phyloP scores from a whole-genome alignment of 2,329 filamentous ascomycete species.

The Blumeria hordei region DNA sequence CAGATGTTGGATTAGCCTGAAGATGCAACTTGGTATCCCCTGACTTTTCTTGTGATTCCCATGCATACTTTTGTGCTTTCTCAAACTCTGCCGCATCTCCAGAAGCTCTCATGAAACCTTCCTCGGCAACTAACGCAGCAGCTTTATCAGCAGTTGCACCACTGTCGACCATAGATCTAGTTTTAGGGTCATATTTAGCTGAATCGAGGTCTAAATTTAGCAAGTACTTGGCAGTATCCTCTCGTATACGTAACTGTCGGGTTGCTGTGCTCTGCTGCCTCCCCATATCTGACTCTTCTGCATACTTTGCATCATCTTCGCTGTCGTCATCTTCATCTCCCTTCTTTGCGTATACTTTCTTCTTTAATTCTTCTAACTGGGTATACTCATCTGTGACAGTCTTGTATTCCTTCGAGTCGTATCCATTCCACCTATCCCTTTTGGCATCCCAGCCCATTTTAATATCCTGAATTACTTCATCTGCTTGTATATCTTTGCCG shows the following conservation, averaged over 20 bases:
- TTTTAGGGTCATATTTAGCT: slow-evolving; percentile 94
- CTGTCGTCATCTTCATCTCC: slow-evolving; percentile 25
- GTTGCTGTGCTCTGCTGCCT: slow-evolving; percentile 79
- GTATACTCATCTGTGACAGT: slow-evolving; percentile 77
- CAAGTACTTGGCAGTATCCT: slow-evolving; percentile 93
- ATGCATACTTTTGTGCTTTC: slow-evolving; percentile 68
- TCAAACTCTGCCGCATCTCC: slow-evolving; percentile 90
- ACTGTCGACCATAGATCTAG: slow-evolving; percentile 66
- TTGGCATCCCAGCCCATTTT: slow-evolving; percentile 91
- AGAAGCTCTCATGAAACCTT: slow-evolving; percentile 70
- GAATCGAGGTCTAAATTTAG: slow-evolving; percentile 88
- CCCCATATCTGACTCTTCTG: slow-evolving; percentile 92
- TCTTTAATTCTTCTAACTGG: slow-evolving; percentile 53
- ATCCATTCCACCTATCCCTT: slow-evolving; percentile 95
- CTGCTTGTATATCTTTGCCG: slow-evolving; percentile 77
- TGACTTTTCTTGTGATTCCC: slow-evolving; percentile 75
- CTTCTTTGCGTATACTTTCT: slow-evolving; percentile 23
- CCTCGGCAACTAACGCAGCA: slow-evolving; percentile 66
- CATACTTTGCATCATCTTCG: slow-evolving; percentile 50
- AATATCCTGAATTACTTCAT: slow-evolving; percentile 68
- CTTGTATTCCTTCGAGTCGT: slow-evolving; percentile 67
- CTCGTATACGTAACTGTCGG: slow-evolving; percentile 69
- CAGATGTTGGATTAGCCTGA: slow-evolving; percentile 89
- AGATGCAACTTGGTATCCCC: slow-evolving; percentile 65
- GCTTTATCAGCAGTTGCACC: slow-evolving; percentile 61